Percentiles rank a stretch among this genome's conserved stretches.
Evolutionary conservation across 768 basidiomycete genomes (phyloP).

Genomic region (Filobasidium wieringae): DNA sequence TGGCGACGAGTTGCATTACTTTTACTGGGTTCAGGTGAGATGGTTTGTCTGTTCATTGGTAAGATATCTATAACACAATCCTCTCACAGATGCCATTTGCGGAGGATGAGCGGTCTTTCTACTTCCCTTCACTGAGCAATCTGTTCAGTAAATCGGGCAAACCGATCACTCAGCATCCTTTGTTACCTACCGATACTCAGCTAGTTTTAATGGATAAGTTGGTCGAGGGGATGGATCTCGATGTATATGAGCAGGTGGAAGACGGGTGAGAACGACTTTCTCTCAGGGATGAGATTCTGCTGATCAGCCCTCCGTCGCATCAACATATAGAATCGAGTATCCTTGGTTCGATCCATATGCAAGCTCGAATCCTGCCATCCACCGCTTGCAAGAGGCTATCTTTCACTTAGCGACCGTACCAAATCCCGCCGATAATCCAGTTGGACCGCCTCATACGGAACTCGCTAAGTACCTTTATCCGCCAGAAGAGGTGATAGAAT

Average conservation of each 20-base stretch:
- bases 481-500: slow-evolving; percentile 56
- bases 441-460: slow-evolving; percentile 76
- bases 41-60: slow-evolving; percentile 13
- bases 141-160: slow-evolving; percentile 68
- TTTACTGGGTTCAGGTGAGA: slow-evolving; percentile 74
- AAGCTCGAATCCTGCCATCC: slow-evolving; percentile 80
- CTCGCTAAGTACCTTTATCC: slow-evolving; percentile 72
- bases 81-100: slow-evolving; percentile 77
- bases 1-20: slow-evolving; percentile 52
- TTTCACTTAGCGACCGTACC: slow-evolving; percentile 72
- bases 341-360: slow-evolving; percentile 66
- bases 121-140: slow-evolving; percentile 65
- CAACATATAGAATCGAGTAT: slow-evolving; percentile 32
- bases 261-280: slow-evolving; percentile 46
- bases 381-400: slow-evolving; percentile 83
- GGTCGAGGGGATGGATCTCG: slow-evolving; percentile 81
- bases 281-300: neutral
- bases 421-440: slow-evolving; percentile 60
- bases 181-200: slow-evolving; percentile 35
- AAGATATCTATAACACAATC: neutral
- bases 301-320: neutral
- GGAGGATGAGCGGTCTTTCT: slow-evolving; percentile 79
- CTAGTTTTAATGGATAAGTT: slow-evolving; percentile 61
- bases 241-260: slow-evolving; percentile 47
- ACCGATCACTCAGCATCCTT: slow-evolving; percentile 52